Evolutionary conservation across 2,329 filamentous ascomycete genomes (phyloP).

Genomic region (Coniochaeta hoffmannii): DNA sequence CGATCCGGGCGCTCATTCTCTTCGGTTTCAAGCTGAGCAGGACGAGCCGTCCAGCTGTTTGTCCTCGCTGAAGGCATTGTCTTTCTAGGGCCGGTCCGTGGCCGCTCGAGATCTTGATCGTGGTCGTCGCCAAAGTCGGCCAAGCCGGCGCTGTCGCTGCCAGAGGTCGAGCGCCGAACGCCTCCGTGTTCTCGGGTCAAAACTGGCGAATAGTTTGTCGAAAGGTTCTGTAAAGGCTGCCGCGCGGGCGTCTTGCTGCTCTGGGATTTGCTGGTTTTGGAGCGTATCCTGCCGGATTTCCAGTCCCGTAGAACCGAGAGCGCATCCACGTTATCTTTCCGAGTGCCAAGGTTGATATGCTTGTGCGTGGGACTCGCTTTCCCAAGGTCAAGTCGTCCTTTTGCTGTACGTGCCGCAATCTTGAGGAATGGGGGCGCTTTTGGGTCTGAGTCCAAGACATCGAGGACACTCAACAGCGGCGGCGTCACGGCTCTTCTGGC

Average conservation of each 20-base stretch:
- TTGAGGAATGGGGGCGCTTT: constrained; percentile 49
- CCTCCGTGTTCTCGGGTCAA: background rate
- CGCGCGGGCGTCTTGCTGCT: constrained; percentile 10
- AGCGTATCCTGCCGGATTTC: constrained; percentile 45
- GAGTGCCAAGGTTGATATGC: constrained; percentile 51
- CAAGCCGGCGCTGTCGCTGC: constrained; percentile 6
- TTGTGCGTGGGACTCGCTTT: constrained; percentile 49
- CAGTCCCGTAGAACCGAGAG: constrained; percentile 45
- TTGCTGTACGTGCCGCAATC: constrained; percentile 52
- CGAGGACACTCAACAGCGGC: constrained; percentile 53
- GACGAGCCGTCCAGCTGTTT: constrained; percentile 22
- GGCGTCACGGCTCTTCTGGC: constrained; percentile 16
- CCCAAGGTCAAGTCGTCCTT: constrained; percentile 37
- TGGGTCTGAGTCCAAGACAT: constrained; percentile 39
- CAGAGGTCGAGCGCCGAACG: background rate
- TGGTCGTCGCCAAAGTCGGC: constrained; percentile 3
- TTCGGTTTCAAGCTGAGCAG: constrained; percentile 49
- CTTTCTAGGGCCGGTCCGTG: background rate
- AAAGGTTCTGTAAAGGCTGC: constrained; percentile 15
- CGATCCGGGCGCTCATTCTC: constrained; percentile 25
- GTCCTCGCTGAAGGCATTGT: background rate
- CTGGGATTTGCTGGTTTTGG: constrained; percentile 13
- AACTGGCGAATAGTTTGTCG: constrained; percentile 10
- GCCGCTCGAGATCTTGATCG: background rate
- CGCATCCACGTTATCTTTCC: constrained; percentile 53